Conservation (phyloP, 2,329 filamentous ascomycete species). For the Trichoderma sp. region DNA sequence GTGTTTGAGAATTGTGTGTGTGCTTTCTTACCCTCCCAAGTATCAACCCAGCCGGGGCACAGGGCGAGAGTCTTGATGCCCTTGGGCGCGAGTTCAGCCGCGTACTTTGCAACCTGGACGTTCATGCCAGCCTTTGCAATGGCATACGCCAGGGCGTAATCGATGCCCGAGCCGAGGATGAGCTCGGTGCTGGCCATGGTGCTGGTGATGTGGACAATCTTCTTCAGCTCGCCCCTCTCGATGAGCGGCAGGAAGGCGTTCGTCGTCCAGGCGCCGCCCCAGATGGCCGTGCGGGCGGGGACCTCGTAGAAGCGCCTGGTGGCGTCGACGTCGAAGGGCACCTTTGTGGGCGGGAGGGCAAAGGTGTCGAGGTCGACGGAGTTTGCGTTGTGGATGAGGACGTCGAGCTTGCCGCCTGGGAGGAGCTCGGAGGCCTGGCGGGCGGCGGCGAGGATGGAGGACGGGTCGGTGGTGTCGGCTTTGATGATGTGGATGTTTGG, state of each 20-base stretch:
- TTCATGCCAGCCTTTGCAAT: constrained; percentile 47
- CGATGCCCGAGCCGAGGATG: constrained; percentile 34
- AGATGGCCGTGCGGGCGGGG: constrained; percentile 43
- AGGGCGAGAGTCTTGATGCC: constrained; percentile 29
- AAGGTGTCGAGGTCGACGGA: constrained; percentile 34
- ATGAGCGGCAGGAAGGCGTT: constrained; percentile 48
- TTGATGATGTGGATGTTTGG: constrained; percentile 44
- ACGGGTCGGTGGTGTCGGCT: constrained; percentile 40
- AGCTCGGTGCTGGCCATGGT: constrained; percentile 41
- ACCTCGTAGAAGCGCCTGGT: constrained; percentile 40
- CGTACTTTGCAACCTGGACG: constrained; percentile 46
- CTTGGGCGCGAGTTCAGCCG: constrained; percentile 34
- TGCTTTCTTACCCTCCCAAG: constrained; percentile 15
- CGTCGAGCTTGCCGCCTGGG: constrained; percentile 42
- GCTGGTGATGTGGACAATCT: constrained; percentile 46
- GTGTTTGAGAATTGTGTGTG: too few relatives aligned
- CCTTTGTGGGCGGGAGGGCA: constrained; percentile 29
- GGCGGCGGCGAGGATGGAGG: constrained; percentile 42
- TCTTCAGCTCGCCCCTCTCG: constrained; percentile 44
- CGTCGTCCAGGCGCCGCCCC: constrained; percentile 32
- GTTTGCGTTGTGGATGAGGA: constrained; percentile 45
- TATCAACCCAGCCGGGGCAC: constrained; percentile 31
- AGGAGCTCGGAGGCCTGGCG: constrained; percentile 39
- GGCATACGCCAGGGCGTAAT: constrained; percentile 39
- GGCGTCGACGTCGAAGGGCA: constrained; percentile 25